These are phyloP conservation scores for Schizosaccharomyces cryophilus DNA, from an alignment of 805 yeast genomes.

Conservation along the genomic window DNA sequence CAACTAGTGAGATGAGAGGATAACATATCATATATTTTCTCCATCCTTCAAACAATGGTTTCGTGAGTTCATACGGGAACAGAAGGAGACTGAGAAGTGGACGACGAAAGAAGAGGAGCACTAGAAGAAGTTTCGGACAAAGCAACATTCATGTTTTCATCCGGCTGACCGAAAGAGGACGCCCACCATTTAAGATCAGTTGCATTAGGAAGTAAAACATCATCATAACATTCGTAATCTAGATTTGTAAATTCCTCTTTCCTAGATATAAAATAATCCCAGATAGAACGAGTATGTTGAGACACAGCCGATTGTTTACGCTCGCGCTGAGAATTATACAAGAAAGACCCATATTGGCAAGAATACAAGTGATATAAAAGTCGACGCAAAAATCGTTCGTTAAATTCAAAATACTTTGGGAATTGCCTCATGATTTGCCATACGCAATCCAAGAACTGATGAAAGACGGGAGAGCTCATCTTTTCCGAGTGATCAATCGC, in stretches of 20 bases:
- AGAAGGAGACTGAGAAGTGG: not conserved
- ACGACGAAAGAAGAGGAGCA: not conserved
- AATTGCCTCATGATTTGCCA: constrained; percentile 52
- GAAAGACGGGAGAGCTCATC: constrained; percentile 73
- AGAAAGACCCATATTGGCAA: constrained; percentile 82
- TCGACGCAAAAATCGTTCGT: constrained; percentile 66
- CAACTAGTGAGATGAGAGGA: no score
- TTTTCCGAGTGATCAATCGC: constrained; percentile 13
- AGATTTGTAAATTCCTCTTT: constrained; percentile 40
- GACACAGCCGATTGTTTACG: constrained; percentile 20
- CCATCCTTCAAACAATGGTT: no score
- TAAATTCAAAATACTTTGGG: constrained; percentile 59
- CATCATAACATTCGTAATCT: constrained; percentile 16
- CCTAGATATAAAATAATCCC: constrained; percentile 81
- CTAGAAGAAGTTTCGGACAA: not conserved
- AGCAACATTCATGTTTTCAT: constrained; percentile 28
- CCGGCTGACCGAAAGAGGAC: constrained; percentile 54
- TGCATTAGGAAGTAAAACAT: constrained; percentile 33
- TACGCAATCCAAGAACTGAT: constrained; percentile 76
- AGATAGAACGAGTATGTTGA: constrained; percentile 44
- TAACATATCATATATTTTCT: no score
- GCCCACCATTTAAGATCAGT: constrained; percentile 67
- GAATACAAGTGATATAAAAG: constrained; percentile 71
- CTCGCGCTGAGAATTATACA: constrained; percentile 52
- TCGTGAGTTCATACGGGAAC: no score